A percentile compares a stretch with the other conserved stretches of the same genome.
Conservation (phyloP, 2,329 filamentous ascomycete species). For the Cordyceps pruinosa region DNA sequence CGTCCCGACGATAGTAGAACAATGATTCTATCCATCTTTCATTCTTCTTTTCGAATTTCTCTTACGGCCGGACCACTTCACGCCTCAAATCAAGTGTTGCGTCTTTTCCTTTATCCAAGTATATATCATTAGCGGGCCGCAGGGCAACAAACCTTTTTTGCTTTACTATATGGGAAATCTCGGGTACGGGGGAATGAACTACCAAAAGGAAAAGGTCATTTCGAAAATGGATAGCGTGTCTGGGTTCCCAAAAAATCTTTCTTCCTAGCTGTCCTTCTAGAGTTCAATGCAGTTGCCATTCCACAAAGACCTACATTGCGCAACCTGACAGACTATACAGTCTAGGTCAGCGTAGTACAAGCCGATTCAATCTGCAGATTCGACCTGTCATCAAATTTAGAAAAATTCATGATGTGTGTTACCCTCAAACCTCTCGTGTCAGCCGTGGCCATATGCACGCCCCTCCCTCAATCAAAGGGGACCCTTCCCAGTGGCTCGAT, state of each 20-base stretch:
- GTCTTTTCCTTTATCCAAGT: neutral
- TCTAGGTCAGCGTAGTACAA: neutral
- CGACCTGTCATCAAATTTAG: neutral
- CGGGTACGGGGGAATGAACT: neutral
- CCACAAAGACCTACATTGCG: neutral
- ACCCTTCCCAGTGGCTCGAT: slow-evolving; percentile 2
- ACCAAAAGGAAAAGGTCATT: neutral
- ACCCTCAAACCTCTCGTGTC: neutral
- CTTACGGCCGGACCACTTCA: neutral
- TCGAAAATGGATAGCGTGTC: neutral
- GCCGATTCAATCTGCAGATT: neutral
- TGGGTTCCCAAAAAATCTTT: neutral
- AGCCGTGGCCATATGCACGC: neutral
- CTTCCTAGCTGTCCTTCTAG: neutral
- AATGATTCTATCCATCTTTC: no score
- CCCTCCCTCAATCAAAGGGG: neutral
- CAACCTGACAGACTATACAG: neutral
- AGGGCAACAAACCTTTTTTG: neutral
- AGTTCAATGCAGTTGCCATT: neutral
- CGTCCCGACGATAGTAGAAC: neutral
- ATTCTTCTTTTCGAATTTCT: neutral
- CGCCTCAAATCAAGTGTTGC: neutral
- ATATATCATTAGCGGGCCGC: slow-evolving; percentile 1
- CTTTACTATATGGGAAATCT: neutral
- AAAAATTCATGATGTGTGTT: neutral